Evolutionary conservation across 257 asterid genomes (phyloP).

Genomic region (Petrea volubilis): DNA sequence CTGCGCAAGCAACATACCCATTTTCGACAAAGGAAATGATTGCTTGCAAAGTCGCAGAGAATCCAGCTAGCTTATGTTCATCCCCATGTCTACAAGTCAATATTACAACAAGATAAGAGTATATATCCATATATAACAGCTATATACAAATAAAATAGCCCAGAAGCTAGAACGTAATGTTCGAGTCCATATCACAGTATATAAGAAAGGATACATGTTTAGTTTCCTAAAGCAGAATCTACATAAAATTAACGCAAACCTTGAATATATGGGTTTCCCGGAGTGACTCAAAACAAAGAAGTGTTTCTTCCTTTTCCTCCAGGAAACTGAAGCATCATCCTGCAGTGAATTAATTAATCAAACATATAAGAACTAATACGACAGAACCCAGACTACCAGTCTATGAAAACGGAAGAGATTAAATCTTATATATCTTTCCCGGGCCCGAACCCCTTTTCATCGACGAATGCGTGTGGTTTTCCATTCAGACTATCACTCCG

Average conservation of each 20-base stretch:
- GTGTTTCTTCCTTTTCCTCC: slow-evolving; percentile 99
- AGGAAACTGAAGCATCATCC: slow-evolving; percentile 93
- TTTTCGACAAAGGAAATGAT: slow-evolving; percentile 96
- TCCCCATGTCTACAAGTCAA: slow-evolving; percentile 81
- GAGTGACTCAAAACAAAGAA: slow-evolving; percentile 89
- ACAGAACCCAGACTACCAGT: slow-evolving; percentile 10
- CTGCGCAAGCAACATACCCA: slow-evolving; percentile 55
- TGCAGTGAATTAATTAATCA: slow-evolving; percentile 46
- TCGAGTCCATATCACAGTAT: slow-evolving; percentile 6
- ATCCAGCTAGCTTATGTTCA: slow-evolving; percentile 97
- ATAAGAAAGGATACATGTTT: neutral
- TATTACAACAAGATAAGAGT: slow-evolving; percentile 12
- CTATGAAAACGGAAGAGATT: slow-evolving; percentile 5
- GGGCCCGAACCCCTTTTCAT: neutral
- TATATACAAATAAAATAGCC: neutral
- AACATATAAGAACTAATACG: slow-evolving; percentile 6
- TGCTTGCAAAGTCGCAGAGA: slow-evolving; percentile 98
- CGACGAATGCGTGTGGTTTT: neutral
- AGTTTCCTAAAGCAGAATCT: neutral
- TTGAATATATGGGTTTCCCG: slow-evolving; percentile 95
- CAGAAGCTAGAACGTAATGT: slow-evolving; percentile 5
- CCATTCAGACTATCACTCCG: neutral
- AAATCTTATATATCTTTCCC: neutral
- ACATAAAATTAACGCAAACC: slow-evolving; percentile 44
- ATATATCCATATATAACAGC: neutral